Evolutionary conservation across 768 basidiomycete genomes (phyloP).

Genomic region (Lactarius hatsudake): DNA sequence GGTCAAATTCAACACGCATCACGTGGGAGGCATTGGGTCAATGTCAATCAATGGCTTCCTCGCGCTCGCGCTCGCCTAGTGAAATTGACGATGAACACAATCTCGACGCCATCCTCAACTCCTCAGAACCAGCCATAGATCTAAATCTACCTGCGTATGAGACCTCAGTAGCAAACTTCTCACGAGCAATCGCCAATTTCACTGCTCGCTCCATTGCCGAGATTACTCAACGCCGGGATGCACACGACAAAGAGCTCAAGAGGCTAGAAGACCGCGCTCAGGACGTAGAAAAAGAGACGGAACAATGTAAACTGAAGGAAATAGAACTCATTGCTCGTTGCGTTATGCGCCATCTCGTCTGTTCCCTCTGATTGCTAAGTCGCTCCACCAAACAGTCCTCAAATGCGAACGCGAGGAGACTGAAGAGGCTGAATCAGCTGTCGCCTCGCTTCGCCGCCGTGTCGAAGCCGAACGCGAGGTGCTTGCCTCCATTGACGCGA

Average conservation of each 20-base stretch:
- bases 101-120: not conserved
- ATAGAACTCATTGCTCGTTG: slow-evolving; percentile 74
- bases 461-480: slow-evolving; percentile 61
- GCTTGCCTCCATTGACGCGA: slow-evolving; percentile 54
- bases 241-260: not conserved
- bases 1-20: no score
- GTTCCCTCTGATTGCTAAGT: not conserved
- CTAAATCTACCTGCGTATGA: not conserved
- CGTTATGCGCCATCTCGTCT: not conserved
- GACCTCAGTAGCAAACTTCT: not conserved
- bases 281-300: slow-evolving; percentile 40
- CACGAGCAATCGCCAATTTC: not conserved
- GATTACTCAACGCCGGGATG: not conserved
- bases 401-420: slow-evolving; percentile 60
- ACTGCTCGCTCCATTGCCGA: not conserved
- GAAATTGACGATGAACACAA: not conserved
- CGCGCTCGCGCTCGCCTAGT: no score
- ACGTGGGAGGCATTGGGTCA: no score
- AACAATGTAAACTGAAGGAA: slow-evolving; percentile 50
- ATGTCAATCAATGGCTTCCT: no score
- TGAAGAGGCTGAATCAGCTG: slow-evolving; percentile 63
- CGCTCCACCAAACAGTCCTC: slow-evolving; percentile 30
- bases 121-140: not conserved
- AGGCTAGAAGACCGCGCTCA: slow-evolving; percentile 40
- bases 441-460: slow-evolving; percentile 62